Evolutionary conservation across 805 yeast species (phyloP).

Genomic region (Middelhovenomyces tepae): DNA sequence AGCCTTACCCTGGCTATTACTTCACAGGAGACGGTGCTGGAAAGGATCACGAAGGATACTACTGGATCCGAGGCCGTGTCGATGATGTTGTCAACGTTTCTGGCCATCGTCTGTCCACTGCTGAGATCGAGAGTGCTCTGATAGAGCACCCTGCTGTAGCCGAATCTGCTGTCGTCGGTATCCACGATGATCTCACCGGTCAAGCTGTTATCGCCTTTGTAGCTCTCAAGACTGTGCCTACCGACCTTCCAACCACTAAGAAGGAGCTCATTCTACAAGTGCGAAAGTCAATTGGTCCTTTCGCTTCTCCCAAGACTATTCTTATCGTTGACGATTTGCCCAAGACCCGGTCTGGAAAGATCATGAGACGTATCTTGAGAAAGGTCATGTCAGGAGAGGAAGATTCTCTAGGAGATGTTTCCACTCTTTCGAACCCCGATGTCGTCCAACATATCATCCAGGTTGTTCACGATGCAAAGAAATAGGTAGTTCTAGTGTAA

Average conservation of each 20-base stretch:
- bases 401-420: slow-evolving; percentile 84
- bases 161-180: slow-evolving; percentile 96
- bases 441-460: slow-evolving; percentile 70
- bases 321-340: slow-evolving; percentile 85
- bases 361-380: slow-evolving; percentile 95
- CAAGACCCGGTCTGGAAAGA: slow-evolving; percentile 97
- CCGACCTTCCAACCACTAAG: slow-evolving; percentile 35
- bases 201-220: slow-evolving; percentile 97
- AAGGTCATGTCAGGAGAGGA: slow-evolving; percentile 89
- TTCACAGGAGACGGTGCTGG: slow-evolving; percentile 99
- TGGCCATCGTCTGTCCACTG: slow-evolving; percentile 97
- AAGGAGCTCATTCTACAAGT: slow-evolving; percentile 77
- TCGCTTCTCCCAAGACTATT: slow-evolving; percentile 91
- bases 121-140: slow-evolving; percentile 92
- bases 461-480: slow-evolving; percentile 40
- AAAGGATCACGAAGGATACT: slow-evolving; percentile 90
- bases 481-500: slow-evolving; percentile 1
- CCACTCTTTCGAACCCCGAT: slow-evolving; percentile 81
- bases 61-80: slow-evolving; percentile 97
- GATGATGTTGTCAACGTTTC: slow-evolving; percentile 97
- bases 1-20: slow-evolving; percentile 87
- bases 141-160: slow-evolving; percentile 71
- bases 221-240: slow-evolving; percentile 54
- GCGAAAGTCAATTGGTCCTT: slow-evolving; percentile 82
- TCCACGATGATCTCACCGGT: slow-evolving; percentile 91